Evolutionary conservation across 805 yeast genomes (phyloP).

Genomic region (Candida namnaoensis): DNA sequence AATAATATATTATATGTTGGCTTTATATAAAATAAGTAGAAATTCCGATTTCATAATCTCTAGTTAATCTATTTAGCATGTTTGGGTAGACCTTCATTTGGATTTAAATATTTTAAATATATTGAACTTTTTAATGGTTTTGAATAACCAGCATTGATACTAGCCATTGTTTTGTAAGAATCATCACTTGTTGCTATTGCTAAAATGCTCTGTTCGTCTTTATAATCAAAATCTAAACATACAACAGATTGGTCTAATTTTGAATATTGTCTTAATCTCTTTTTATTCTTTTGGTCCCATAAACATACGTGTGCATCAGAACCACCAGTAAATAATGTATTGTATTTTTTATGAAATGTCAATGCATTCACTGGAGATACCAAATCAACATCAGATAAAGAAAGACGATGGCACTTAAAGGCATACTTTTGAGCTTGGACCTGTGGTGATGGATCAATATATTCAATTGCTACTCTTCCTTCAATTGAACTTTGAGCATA

Average conservation of each 20-base stretch:
- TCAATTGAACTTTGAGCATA: constrained; percentile 70
- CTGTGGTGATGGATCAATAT: constrained; percentile 39
- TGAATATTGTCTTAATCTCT: constrained; percentile 67
- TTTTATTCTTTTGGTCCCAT: constrained; percentile 84
- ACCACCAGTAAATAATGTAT: constrained; percentile 84
- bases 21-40: neutral
- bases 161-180: constrained; percentile 29
- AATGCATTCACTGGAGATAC: constrained; percentile 76
- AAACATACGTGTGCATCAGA: constrained; percentile 81
- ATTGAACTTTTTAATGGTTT: constrained; percentile 6
- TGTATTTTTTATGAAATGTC: constrained; percentile 66
- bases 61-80: too few species aligned
- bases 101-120: constrained; percentile 8
- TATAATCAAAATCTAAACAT: constrained; percentile 25
- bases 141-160: constrained; percentile 8
- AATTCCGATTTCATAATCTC: too few species aligned
- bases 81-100: constrained; percentile 11
- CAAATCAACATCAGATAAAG: constrained; percentile 34
- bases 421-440: constrained; percentile 49
- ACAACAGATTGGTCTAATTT: constrained; percentile 36
- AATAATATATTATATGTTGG: neutral
- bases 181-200: constrained; percentile 44
- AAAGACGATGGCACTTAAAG: constrained; percentile 69
- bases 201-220: constrained; percentile 18
- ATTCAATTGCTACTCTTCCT: constrained; percentile 74